Evolutionary conservation across 1,139 yeast genomes (phyloP).

Genomic region (Candida sp.): DNA sequence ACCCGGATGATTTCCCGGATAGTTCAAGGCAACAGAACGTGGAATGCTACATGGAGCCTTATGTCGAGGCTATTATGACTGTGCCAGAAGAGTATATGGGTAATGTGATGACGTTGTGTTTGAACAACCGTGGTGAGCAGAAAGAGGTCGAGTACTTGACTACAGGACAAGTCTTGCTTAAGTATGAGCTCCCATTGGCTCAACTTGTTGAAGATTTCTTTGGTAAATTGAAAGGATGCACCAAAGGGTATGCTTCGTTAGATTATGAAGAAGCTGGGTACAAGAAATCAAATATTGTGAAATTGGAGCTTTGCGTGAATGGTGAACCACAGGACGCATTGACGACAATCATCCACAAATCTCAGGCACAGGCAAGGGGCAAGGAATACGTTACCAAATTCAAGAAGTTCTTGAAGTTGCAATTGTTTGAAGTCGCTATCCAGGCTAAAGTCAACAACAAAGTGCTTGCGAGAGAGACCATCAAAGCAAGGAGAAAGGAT

Average conservation of each 20-base stretch:
- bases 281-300: slow-evolving; percentile 77
- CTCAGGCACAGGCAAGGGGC: slow-evolving; percentile 76
- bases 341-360: slow-evolving; percentile 85
- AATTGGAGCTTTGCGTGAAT: slow-evolving; percentile 87
- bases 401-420: slow-evolving; percentile 78
- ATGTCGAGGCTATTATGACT: slow-evolving; percentile 89
- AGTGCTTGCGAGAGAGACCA: slow-evolving; percentile 90
- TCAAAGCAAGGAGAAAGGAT: slow-evolving; percentile 92
- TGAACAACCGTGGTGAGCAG: slow-evolving; percentile 82
- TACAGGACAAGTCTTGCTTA: slow-evolving; percentile 82
- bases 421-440: slow-evolving; percentile 89
- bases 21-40: slow-evolving; percentile 51
- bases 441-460: slow-evolving; percentile 90
- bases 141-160: slow-evolving; percentile 77
- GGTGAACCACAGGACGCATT: slow-evolving; percentile 93
- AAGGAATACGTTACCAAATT: slow-evolving; percentile 83
- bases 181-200: slow-evolving; percentile 83
- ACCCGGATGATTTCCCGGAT: slow-evolving; percentile 94
- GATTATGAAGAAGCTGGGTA: slow-evolving; percentile 97
- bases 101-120: slow-evolving; percentile 83
- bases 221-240: slow-evolving; percentile 88
- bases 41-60: slow-evolving; percentile 78
- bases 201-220: slow-evolving; percentile 95
- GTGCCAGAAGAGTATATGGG: slow-evolving; percentile 92
- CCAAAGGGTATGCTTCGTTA: slow-evolving; percentile 92